Base-by-base conservation (phyloP, 805 yeast species). In the Soucietia sequanensis region DNA sequence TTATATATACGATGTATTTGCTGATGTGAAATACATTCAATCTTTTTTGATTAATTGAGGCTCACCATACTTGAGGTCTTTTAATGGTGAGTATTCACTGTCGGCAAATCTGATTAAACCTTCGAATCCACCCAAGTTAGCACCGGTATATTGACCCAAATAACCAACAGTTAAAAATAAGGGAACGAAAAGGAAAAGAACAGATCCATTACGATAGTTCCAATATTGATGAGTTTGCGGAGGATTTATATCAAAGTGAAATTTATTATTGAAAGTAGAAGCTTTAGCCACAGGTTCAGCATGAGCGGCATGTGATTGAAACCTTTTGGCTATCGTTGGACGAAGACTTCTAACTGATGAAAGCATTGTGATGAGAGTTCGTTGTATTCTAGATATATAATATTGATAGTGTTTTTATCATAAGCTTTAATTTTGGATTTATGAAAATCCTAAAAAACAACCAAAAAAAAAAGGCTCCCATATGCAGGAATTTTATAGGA, bases 181-280 rank as follows among this genome's bases (percentile, higher is more conserved):
- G 9, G 73, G 73, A 26, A 64, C 52, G 34, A 65, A 62, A 21
- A 67, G 69, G 30, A 66, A 41, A 31, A 65, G 49, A 22, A 65
- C 56, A 18, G 57, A 48, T 30, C 61, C 52, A 48, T 67, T 66
- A 38, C 64, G 56, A 43, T 50, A 48, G 45, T 58, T 63, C 74
- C 74, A 68, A 55, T 68, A 68, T 42, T 59, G 62, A 44, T 68
- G 74, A 33, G 64, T 67, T 33, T 65, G 72, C 26, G 74, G 74
- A 23, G 73, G 73, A 37, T 54, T 54, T 39, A 56, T 58, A 52
- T 68, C 59, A 54, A 68, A 68, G 50, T 62, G 59, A 52, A 56
- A 47, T 39, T 65, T 68, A 57, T 68, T 68, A 50, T 50, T 62
- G 58, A 68, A 68, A n/a, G 62, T 35, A n/a, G 64, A 37, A 21